phyloP scores from a whole-genome alignment of 2,329 filamentous ascomycete species.

The Calonectria multiphialidica region DNA sequence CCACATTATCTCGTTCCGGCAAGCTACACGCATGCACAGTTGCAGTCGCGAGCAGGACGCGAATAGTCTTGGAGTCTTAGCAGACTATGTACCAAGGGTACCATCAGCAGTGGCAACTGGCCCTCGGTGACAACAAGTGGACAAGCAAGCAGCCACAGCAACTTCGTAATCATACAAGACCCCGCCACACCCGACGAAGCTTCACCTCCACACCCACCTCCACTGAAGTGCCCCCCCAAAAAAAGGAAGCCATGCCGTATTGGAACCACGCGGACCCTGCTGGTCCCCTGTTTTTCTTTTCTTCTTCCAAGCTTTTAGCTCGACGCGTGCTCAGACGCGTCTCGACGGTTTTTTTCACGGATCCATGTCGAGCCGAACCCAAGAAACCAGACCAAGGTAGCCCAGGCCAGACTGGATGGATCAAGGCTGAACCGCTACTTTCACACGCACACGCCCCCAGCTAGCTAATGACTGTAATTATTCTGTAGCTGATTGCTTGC shows the following conservation, averaged over 20 bases:
- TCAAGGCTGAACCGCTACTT: neutral
- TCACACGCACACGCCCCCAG: neutral
- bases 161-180: neutral
- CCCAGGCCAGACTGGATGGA: neutral
- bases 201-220: neutral
- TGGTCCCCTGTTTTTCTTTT: constrained; percentile 5
- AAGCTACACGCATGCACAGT: neutral
- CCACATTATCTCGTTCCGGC: neutral
- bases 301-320: constrained; percentile 7
- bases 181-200: constrained; percentile 15
- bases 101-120: constrained; percentile 3
- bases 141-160: constrained; percentile 11
- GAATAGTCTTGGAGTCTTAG: too few relatives aligned
- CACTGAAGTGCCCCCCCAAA: neutral
- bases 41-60: neutral
- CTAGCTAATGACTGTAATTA: neutral
- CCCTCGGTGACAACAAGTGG: neutral
- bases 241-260: neutral
- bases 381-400: neutral
- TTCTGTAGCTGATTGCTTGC: neutral
- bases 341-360: constrained; percentile 5
- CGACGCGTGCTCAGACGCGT: constrained; percentile 23
- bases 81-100: neutral
- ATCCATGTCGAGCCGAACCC: neutral
- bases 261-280: neutral